Conservation (phyloP, 2,329 filamentous ascomycete genomes). For the Sphaerulina vaccinii region DNA sequence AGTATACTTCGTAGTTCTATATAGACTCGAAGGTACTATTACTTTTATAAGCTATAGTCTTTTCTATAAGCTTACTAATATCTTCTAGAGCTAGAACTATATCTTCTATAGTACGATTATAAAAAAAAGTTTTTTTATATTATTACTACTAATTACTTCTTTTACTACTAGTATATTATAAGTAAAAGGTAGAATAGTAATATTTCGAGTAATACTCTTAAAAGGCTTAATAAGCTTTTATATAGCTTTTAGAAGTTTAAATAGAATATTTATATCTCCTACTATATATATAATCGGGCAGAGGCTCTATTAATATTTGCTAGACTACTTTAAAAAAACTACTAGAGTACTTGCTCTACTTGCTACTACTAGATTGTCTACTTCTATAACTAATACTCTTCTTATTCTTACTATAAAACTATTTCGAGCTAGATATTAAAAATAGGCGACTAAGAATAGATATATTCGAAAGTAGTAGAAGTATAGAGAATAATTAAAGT, state of each 20-base stretch:
- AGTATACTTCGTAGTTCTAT: conserved; percentile 7
- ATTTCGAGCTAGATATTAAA: conserved; percentile 1
- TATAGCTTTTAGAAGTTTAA: conserved; percentile 4
- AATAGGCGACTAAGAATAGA: not conserved
- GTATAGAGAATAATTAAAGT: not conserved
- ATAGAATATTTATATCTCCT: conserved; percentile 3
- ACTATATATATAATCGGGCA: not conserved
- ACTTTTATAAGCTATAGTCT: conserved; percentile 3
- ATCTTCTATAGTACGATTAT: conserved; percentile 3
- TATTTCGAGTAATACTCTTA: conserved; percentile 1
- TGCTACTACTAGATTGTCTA: not conserved
- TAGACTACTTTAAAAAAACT: conserved; percentile 3
- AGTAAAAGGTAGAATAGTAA: not conserved
- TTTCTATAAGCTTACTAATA: not conserved
- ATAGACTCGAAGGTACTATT: conserved; percentile 1
- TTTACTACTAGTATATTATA: not conserved
- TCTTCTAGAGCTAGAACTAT: conserved; percentile 1
- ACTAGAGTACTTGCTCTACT: not conserved
- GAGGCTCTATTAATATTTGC: conserved; percentile 1
- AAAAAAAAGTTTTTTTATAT: conserved; percentile 2
- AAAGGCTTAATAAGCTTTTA: conserved; percentile 1
- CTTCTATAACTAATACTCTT: not conserved
- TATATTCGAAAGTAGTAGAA: not conserved
- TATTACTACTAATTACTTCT: conserved; percentile 2
- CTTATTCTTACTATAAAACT: not conserved